Base-by-base conservation (phyloP, 2,329 filamentous ascomycete genomes). In the Fusarium temperatum region DNA sequence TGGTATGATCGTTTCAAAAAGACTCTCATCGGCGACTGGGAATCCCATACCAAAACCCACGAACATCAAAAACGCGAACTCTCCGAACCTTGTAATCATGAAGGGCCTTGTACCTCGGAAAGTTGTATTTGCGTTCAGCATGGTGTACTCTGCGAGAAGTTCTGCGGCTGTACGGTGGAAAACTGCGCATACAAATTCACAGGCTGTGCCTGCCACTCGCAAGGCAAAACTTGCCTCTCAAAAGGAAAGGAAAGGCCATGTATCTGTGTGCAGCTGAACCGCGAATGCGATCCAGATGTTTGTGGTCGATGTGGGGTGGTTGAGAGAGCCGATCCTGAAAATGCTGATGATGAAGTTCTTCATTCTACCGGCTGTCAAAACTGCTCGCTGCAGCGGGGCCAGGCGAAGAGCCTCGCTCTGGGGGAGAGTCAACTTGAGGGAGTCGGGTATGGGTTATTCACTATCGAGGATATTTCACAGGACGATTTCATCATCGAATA, bases 401-500 rank as follows among this genome's bases (percentile, higher is more conserved):
- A 89, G 9, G 84, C 88, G 30, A 94, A 92, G 77, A 86, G 88
- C 8, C 89, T 94, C 0, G 82, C 94, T 7, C 84, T 95, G 10
- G 94, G 93, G 6, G 86, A 91, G 61, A 95, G 92, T 53, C 89
- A 90, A 69, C 88, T 95, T 18, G 86, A 89, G 59, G 87, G 86
- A 6, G 89, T 92, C 62, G 94, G 94, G 0, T 94, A 94, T 72
- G 94, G 94, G 0, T 85, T 96, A 0, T 96, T 93, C 78, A 87
- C 91, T 4, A 91, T 90, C 8, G 91, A 94, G 77, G 85, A 90
- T 62, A 90, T 94, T 68, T 84, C 84, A 8, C 86, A 88, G 68
- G 90, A 91, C 59, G 91, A 93, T n/a, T 96, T 93, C 74, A 86
- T 96, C 24, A 92, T 93, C 38, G 94, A 96, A 80, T 96, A 96